Conservation (phyloP, 768 basidiomycete genomes). For the Termitomyces sp. region DNA sequence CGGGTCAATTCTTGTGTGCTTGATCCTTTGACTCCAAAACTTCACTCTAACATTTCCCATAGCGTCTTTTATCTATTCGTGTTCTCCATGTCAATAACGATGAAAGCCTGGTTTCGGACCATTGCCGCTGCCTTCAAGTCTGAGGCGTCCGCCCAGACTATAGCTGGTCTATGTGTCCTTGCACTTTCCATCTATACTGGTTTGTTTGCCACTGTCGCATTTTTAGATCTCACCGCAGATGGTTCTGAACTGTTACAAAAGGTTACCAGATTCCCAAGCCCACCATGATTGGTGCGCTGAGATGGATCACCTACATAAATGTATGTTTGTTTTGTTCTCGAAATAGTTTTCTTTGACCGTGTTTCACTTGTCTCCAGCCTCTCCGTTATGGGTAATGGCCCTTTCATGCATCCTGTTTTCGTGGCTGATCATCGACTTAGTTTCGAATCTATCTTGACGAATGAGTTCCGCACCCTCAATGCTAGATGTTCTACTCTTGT, state of each 20-base stretch:
- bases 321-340: conserved; percentile 22
- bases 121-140: conserved; percentile 55
- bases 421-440: conserved; percentile 25
- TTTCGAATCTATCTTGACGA: conserved; percentile 72
- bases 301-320: conserved; percentile 64
- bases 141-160: conserved; percentile 54
- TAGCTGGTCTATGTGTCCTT: conserved; percentile 38
- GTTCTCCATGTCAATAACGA: conserved; percentile 51
- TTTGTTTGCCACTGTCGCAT: conserved; percentile 18
- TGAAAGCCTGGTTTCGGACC: conserved; percentile 74
- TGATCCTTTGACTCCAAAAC: not conserved
- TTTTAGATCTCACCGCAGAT: conserved; percentile 13
- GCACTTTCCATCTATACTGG: conserved; percentile 46
- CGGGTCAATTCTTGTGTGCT: conserved; percentile 61
- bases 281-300: conserved; percentile 61
- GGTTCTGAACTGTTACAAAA: conserved; percentile 1
- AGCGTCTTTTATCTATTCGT: conserved; percentile 58
- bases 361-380: conserved; percentile 21
- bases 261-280: conserved; percentile 58
- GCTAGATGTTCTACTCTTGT: conserved; percentile 56
- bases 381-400: conserved; percentile 34
- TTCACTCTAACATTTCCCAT: conserved; percentile 1
- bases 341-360: not conserved
- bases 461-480: conserved; percentile 73
- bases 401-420: conserved; percentile 43